Conservation (phyloP, 768 basidiomycete species). For the Tulasnella sp. region DNA sequence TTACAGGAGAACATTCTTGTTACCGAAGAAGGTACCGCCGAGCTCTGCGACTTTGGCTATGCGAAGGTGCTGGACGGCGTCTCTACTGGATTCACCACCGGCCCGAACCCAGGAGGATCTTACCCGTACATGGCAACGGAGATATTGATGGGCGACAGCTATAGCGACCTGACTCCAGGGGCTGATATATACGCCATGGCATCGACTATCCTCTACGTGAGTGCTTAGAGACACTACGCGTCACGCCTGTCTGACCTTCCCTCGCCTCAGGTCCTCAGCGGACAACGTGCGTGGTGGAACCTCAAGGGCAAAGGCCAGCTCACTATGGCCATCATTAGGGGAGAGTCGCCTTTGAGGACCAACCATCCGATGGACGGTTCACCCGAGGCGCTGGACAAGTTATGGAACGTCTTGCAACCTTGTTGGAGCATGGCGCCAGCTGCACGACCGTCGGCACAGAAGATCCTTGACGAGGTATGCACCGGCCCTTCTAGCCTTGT, state of each 20-base stretch:
- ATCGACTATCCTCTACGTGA: neutral
- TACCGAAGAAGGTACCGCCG: neutral
- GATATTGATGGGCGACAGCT: neutral
- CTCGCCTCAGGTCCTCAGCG: neutral
- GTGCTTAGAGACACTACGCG: neutral
- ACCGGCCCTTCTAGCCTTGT: no score
- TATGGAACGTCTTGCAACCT: neutral
- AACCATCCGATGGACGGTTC: neutral
- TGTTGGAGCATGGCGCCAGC: neutral
- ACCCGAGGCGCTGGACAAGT: neutral
- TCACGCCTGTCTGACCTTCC: neutral
- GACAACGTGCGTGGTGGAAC: neutral
- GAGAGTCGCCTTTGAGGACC: neutral
- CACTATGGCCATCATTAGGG: neutral
- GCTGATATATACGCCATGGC: neutral
- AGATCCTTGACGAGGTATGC: neutral
- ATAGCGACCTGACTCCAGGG: neutral
- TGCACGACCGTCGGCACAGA: neutral
- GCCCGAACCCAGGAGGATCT: neutral
- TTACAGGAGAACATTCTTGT: conserved; percentile 6
- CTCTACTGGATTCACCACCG: neutral
- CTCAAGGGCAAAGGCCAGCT: neutral
- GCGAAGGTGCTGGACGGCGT: neutral
- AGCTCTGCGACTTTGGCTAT: conserved; percentile 9
- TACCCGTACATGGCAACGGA: conserved; percentile 2